Base-by-base conservation (phyloP, 2,329 filamentous ascomycete genomes). In the Orbilia oligospora region DNA sequence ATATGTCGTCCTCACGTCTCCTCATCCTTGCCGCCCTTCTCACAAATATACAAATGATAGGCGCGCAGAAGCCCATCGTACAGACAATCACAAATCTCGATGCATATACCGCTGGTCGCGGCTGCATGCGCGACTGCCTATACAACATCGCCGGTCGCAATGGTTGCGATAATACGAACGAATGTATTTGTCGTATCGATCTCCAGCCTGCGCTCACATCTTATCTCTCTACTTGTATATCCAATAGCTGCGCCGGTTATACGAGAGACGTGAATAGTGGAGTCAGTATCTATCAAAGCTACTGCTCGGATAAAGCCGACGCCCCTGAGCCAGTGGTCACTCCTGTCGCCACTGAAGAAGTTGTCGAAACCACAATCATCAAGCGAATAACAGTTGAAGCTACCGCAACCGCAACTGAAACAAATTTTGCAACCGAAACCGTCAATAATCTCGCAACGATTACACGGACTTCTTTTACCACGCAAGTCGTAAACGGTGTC, bases 231-330 rank as follows among this genome's bases (percentile, higher is more conserved):
- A 67, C 63, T 2, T 78, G 75, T 36, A 41, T 78, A 20, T 68
- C 63, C 22, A 22, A 5, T 18, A 51, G 9, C 2, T 78, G 75
- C n/a, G n/a, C 10, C 24, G 36, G 36, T 0, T 48, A 51, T 27
- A 72, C 68, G 6, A 38, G 48, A 16, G 75, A 78, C 10, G 18
- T 78, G 9, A 22, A 6, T 5, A 72, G 68, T 20, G 75, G 75
- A 10, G 14, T 78, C 46, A 78, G 68, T 22, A 69, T 78, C 33
- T 78, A 72, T 38, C 68, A 78, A 65, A 38, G 68, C 6, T 78
- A 78, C 38, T 78, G 75, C 14, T 27, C 5, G 8, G 75, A 63
- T 18, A 78, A 78, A 48, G 61, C 44, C 4, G 41, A 48, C 8
- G 24, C 30, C 5, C n/a, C 33, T 0, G 53, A 24, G 1, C 75